Evolutionary conservation across 2,329 filamentous ascomycete genomes (phyloP), one percentile per base, ranked within the genome.

Genomic region (Penicillium psychrosexuale): DNA sequence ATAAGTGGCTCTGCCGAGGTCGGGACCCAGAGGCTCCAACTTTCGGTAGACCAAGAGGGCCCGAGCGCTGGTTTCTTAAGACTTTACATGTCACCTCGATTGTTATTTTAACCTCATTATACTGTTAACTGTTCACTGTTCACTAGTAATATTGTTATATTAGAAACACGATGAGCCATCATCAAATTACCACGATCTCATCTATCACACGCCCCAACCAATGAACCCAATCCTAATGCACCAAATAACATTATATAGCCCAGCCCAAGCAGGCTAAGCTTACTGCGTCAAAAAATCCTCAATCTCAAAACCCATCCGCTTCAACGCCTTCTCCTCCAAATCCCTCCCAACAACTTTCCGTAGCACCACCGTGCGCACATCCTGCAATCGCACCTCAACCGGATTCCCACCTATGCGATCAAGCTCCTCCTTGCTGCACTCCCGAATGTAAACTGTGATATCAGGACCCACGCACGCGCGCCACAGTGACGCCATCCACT

Each of bases 401-500:
- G 76, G 73, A 28, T 49, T 49, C 47, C 47, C 47, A 3, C 78
- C 80, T 50, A 69, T 66, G 8, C 69, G 71, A 5, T 71, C 71
- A 39, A 78, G 53, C 47, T 80, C 71, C 19, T 72, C 73, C 40
- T 71, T 69, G 17, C 71, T 68, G 45, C 72, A 72, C 36, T 77
- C 73, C 5, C 72, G 71, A 44, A 79, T 71, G 49, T 76, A 75
- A 12, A 79, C 69, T 0, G 76, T 78, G 48, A 78, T 72, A 57
- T 97, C 93, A 0, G 93, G 85, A 0, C 89, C 90, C 1, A 92
- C 81, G 51, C 90, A 88, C 9, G 91, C 90, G 9, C 92, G 86
- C 93, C 93, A 97, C 22, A 97, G 82, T 40, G 89, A 93, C 34
- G 93, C 93, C 79, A 94, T 91, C 93, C 93, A 97, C 72, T 95